Conservation (phyloP, 179 eudicot species). For the Spinacia oleracea region DNA sequence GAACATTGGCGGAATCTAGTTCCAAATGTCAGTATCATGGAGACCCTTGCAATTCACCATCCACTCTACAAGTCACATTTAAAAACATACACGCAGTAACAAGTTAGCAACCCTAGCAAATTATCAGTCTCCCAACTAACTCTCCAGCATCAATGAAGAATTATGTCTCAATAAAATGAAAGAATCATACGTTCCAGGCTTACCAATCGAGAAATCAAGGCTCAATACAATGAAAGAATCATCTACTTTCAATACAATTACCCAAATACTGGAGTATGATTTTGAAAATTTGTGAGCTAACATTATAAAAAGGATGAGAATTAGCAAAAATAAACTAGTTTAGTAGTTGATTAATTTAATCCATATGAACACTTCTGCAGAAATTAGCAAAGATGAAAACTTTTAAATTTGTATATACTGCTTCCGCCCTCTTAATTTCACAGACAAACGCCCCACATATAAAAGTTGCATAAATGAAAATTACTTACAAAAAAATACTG, state of each 20-base stretch:
- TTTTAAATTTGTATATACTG: background rate
- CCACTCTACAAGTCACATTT: conserved; percentile 27
- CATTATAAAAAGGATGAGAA: background rate
- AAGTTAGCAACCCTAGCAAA: background rate
- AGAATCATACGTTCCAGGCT: too few species aligned
- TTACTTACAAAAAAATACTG: background rate
- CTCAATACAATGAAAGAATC: background rate
- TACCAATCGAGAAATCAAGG: too few species aligned
- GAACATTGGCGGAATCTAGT: conserved; percentile 34
- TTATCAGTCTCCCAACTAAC: background rate
- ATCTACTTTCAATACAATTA: background rate
- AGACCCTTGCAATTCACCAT: conserved; percentile 33
- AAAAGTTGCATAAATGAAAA: background rate
- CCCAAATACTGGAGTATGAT: background rate
- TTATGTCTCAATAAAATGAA: too few species aligned
- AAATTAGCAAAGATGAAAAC: background rate
- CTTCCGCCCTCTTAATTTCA: background rate
- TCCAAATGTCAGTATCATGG: conserved; percentile 42
- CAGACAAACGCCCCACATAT: background rate
- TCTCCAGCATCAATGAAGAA: background rate
- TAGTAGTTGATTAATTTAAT: background rate
- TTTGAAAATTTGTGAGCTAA: background rate
- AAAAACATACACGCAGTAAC: conserved; percentile 15
- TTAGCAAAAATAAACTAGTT: background rate
- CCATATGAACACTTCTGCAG: background rate